Percentiles rank a stretch among this genome's conserved stretches.
These are phyloP conservation scores for Sambucus nigra DNA, from an alignment of 129 eudicot genomes.

Conservation along the genomic window DNA sequence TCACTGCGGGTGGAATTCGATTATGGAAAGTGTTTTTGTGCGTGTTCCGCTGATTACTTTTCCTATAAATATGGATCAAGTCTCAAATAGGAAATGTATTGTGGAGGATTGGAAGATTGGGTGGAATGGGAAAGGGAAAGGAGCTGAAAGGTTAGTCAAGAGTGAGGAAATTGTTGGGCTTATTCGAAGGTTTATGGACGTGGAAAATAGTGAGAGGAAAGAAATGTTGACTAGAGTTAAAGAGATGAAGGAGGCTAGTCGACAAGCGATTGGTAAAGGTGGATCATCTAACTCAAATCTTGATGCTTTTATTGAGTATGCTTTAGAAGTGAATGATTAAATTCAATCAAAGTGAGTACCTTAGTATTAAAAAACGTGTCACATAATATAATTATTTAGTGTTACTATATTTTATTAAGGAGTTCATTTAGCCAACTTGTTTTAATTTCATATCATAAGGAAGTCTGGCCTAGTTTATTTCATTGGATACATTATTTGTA, in stretches of 20 bases:
- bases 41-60: slow-evolving; percentile 37
- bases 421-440: too few relatives aligned
- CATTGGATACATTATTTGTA: too few relatives aligned
- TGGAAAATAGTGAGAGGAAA: slow-evolving; percentile 17
- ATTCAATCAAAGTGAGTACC: too few relatives aligned
- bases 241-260: neutral
- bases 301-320: slow-evolving; percentile 16
- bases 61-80: slow-evolving; percentile 26
- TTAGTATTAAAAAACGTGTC: too few relatives aligned
- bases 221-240: slow-evolving; percentile 13
- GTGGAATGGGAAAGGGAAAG: slow-evolving; percentile 13
- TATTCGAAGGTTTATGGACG: slow-evolving; percentile 31
- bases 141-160: neutral
- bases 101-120: slow-evolving; percentile 39
- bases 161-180: slow-evolving; percentile 11
- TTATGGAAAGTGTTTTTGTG: slow-evolving; percentile 16
- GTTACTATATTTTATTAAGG: too few relatives aligned
- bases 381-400: too few relatives aligned
- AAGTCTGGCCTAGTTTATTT: too few relatives aligned
- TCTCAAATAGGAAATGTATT: slow-evolving; percentile 17
- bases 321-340: neutral
- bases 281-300: slow-evolving; percentile 18
- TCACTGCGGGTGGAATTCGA: slow-evolving; percentile 40
- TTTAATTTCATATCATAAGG: too few relatives aligned
- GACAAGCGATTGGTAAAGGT: slow-evolving; percentile 15